Conservation (phyloP, 2,329 filamentous ascomycete genomes). For the Sarocladiaceae sp. region DNA sequence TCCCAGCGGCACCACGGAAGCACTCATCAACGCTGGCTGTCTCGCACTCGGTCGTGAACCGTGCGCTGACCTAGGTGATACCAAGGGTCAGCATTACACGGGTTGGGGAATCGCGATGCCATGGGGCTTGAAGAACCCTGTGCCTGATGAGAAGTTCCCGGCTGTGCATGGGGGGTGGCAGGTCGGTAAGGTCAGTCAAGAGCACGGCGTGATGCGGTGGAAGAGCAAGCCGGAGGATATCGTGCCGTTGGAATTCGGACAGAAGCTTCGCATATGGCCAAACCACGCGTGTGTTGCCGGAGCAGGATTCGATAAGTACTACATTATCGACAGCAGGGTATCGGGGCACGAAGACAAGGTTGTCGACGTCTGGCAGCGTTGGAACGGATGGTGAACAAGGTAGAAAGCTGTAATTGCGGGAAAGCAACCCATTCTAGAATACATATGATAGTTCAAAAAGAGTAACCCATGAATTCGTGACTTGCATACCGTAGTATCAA, state of each 20-base stretch:
- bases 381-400: conserved; percentile 66
- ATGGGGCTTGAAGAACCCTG: conserved; percentile 38
- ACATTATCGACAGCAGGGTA: conserved; percentile 61
- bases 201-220: conserved; percentile 67
- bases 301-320: conserved; percentile 61
- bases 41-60: conserved; percentile 67
- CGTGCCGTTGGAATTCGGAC: conserved; percentile 50
- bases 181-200: conserved; percentile 64
- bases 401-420: no score
- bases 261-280: conserved; percentile 64
- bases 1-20: conserved; percentile 43
- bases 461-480: no score
- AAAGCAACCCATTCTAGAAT: no score
- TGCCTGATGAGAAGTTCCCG: conserved; percentile 32
- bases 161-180: conserved; percentile 49
- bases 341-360: conserved; percentile 49
- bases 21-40: conserved; percentile 58
- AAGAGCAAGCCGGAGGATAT: conserved; percentile 34
- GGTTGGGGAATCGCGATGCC: conserved; percentile 64
- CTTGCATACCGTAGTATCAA: no score
- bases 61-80: conserved; percentile 43
- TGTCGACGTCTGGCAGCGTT: conserved; percentile 68
- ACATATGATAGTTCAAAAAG: no score
- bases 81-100: conserved; percentile 41
- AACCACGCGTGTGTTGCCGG: conserved; percentile 74